Evolutionary conservation across 1,139 yeast species (phyloP), one percentile per base, ranked within the genome.

Genomic region (Kluyveromyces sp.): DNA sequence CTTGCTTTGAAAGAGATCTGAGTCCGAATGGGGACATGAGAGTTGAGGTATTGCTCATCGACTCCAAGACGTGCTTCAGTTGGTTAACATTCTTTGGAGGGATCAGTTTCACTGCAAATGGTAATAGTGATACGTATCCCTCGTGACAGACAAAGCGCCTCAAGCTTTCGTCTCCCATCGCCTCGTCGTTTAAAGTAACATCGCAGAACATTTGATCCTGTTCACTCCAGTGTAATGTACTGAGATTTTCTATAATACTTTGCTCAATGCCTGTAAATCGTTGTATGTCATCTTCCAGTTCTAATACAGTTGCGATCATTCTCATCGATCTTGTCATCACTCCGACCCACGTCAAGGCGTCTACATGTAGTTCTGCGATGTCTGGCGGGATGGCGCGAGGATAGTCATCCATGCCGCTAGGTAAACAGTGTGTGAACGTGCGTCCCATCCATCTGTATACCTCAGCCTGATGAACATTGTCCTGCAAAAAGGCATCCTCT

Each of bases 371-470:
- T 64, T 92, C 99, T 0, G 94, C 95, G 33, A 82, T 72, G 61
- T 87, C 96, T 0, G 94, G 92, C 9, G 78, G 80, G 31, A 71
- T 66, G 0, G 88, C 83, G 49, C 99, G 75, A 29, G 99, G 99
- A 58, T 89, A 92, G 60, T 92, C 99, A 63, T 92, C 98, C 35
- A 92, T 63, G 0, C 99, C 99, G 65, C 95, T 83, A 2, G 98
- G 94, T 45, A 92, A 70, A 59, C 95, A 85, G 58, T 86, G 96
- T 3, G 81, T 75, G 19, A 73, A 69, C 0, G 96, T 86, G 50
- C 97, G 75, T 2, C 97, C 98, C 49, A 89, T 75, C 99, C 99
- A 92, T 58, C 96, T 73, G 62, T 84, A 92, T 0, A 80, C 85
- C 58, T 84, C 94, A 40, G 71, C 73, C 8, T 75, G 72, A 49